Conservation (phyloP, 1,284 basidiomycete genomes). For the Marasmius tenuissimus region DNA sequence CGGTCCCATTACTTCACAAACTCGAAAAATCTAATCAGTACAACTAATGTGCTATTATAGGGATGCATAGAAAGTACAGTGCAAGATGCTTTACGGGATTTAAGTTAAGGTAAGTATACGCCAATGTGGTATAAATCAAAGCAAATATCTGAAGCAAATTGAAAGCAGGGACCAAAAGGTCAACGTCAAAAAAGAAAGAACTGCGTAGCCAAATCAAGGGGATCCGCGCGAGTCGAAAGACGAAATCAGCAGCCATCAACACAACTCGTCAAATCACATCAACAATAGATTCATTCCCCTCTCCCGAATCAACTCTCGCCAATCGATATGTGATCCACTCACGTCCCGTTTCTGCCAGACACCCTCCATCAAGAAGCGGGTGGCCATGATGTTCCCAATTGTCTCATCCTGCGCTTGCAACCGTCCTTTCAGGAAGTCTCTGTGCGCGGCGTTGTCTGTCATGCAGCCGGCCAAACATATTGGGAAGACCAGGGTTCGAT, state of each 20-base stretch:
- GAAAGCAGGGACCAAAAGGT: no score
- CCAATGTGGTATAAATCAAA: no score
- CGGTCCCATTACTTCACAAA: no score
- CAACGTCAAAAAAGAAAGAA: no score
- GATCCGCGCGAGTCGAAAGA: no score
- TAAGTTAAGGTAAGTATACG: no score
- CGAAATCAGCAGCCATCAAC: no score
- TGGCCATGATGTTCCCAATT: conserved; percentile 62
- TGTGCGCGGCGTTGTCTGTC: conserved; percentile 59
- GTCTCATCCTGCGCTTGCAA: conserved; percentile 55
- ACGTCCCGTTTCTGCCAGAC: conserved; percentile 68
- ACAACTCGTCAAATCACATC: conserved; percentile 33
- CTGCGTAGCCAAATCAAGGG: no score
- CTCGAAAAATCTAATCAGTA: no score
- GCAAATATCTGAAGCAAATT: no score
- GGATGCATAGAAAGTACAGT: neutral
- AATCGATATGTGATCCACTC: conserved; percentile 53
- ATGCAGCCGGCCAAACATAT: conserved; percentile 71
- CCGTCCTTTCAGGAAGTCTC: conserved; percentile 61
- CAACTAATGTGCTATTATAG: neutral
- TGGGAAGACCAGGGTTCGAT: conserved; percentile 70
- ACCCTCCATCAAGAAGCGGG: conserved; percentile 60
- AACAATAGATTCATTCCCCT: conserved; percentile 53
- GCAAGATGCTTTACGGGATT: neutral
- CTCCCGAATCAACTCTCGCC: conserved; percentile 61